Conservation (phyloP, 148 eudicot genomes). For the Beta vulgaris region DNA sequence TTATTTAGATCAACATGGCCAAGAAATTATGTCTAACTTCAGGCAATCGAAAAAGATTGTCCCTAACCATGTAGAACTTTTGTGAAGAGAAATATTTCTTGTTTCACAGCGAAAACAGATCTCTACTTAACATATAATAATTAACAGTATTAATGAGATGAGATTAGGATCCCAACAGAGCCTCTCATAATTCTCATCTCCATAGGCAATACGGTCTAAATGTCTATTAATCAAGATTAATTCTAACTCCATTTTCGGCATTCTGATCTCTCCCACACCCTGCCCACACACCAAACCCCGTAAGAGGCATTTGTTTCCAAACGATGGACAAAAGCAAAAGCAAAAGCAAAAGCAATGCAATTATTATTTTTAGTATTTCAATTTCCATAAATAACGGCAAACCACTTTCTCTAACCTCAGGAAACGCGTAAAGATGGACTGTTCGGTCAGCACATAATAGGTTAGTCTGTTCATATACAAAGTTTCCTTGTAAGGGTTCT, state of each 20-base stretch:
- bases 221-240: background rate
- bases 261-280: background rate
- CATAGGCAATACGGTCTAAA: background rate
- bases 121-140: too few relatives aligned
- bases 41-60: too few relatives aligned
- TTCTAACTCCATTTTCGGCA: background rate
- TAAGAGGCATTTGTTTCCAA: background rate
- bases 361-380: background rate
- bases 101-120: too few relatives aligned
- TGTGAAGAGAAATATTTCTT: too few relatives aligned
- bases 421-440: background rate
- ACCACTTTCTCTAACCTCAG: slow-evolving; percentile 3
- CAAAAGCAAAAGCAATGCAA: too few relatives aligned
- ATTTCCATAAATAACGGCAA: background rate
- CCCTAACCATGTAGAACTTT: too few relatives aligned
- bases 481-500: too few relatives aligned
- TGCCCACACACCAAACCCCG: background rate
- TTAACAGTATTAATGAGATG: background rate
- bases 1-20: too few relatives aligned
- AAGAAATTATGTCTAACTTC: too few relatives aligned
- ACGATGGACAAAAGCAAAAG: slow-evolving; percentile 1
- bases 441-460: background rate
- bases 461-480: too few relatives aligned
- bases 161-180: background rate
- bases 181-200: background rate